Evolutionary conservation across 345 rosid genomes (phyloP), one percentile per base, ranked within the genome.

Genomic region (Populus davidiana): DNA sequence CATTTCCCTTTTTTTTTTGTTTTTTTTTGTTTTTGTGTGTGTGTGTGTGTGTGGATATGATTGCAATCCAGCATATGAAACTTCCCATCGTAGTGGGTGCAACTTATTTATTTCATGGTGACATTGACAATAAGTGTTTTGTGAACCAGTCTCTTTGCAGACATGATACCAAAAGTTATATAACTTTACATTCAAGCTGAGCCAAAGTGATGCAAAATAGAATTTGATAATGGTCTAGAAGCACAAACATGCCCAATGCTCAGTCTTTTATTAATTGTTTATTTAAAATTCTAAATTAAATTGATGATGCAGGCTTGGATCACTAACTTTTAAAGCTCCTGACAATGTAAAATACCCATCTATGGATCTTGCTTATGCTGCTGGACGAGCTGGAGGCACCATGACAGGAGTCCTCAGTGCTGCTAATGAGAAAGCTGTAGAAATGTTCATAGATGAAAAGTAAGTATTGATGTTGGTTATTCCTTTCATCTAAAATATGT

Each of bases 401-500:
- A 96, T 96, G 99, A 96, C 98, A 1, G 99, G 99, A 86, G 99
- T 96, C 76, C 97, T 96, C 71, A 92, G 99, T 41, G 98, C 97
- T n/a, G 97, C 97, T 72, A 91, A 93, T 12, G 97, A 93, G 86
- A 89, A 87, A 86, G 97, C 95, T 0, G 97, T 91, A 5, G 94
- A 91, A 85, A 80, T 91, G 91, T 93, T 93, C 85, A 89, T 96
- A 1, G 79, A 88, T 82, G 98, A 92, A 81, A 86, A 88, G 99
- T 96, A 92, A 9, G 90, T 70, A 35, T 56, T 36, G 12, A 59
- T 59, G 64, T 4, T 59, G 1, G 1, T 56, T 1, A 70, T 39
- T 74, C 52, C 74, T 67, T 3, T 21, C 41, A 73, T 56, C 73
- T 23, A 72, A 72, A 43, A 1, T 18, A 56, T 54, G 67, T 20